Base-by-base conservation (phyloP, 2,329 filamentous ascomycete genomes). In the Claviceps purpurea region DNA sequence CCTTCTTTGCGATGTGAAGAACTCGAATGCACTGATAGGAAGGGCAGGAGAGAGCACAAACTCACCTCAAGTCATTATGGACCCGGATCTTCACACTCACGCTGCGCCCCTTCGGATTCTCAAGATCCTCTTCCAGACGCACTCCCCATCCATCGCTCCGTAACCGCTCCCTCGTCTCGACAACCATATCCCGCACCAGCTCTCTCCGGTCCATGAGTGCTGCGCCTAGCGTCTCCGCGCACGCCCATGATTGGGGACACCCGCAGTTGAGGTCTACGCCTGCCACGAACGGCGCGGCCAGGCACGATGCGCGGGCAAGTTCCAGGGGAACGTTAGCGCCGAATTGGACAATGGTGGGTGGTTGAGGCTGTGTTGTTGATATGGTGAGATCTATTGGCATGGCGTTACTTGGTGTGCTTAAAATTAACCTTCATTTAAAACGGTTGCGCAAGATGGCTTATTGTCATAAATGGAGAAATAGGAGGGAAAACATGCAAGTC, bases 191-290 rank as follows among this genome's bases (percentile, higher is more conserved):
- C 3, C 78, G 73, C n/a, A 87, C 83, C 3, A 84, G 70, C 57
- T 81, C 78, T 8, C 81, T 76, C 49, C 73, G 69, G 45, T 79
- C 73, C 82, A 87, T 86, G 38, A 87, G 69, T n/a, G 80, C 80
- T 4, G 83, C 84, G 5, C 84, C 84, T 3, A 87, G 71, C 1
- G 73, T 78, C 63, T 83, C 80, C 43, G 81, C 77, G 59, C 84
- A 84, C 0, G 84, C 83, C 84, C 84, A 87, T 5, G 77, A 78
- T 65, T 87, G 84, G 7, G 84, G 84, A 60, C 84, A 87, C 11
- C 84, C 84, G 64, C 84, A 87, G 68, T 87, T 87, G 42, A 87
- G 70, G 59, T 87, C 81, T 3, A 87, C 75, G 56, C 84, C 84
- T 59, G 75, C 76, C 50, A 79, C 77, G 61, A 70, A 79, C 2